A percentile compares a stretch with the other conserved stretches of the same genome.
Evolutionary conservation across 1,139 yeast species (phyloP).

Genomic region (Yamadazyma oceani): DNA sequence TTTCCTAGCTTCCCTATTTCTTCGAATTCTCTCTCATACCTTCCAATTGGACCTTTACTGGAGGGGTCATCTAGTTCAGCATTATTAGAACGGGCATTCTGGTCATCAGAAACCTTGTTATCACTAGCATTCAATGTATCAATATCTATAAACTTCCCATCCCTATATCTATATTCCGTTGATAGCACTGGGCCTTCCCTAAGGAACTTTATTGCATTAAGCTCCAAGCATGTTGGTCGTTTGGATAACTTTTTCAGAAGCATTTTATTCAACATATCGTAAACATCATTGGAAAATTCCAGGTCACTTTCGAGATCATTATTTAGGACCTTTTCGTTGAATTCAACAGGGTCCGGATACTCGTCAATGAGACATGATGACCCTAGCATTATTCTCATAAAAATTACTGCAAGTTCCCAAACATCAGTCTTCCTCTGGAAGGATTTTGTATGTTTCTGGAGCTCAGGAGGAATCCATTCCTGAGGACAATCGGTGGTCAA

Average conservation of each 20-base stretch:
- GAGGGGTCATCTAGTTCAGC: background rate
- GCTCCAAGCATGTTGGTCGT: constrained; percentile 79
- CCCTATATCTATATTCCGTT: constrained; percentile 12
- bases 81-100: background rate
- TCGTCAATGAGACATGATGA: constrained; percentile 40
- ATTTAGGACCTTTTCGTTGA: constrained; percentile 46
- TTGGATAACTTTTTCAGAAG: constrained; percentile 66
- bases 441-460: constrained; percentile 35
- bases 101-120: background rate
- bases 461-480: constrained; percentile 80
- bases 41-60: constrained; percentile 21
- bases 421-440: constrained; percentile 84
- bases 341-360: constrained; percentile 62
- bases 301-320: constrained; percentile 35
- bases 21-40: constrained; percentile 73
- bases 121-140: background rate
- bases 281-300: constrained; percentile 42
- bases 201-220: constrained; percentile 78
- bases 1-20: constrained; percentile 90
- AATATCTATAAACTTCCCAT: constrained; percentile 11
- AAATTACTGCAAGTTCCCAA: constrained; percentile 86
- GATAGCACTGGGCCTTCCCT: constrained; percentile 57
- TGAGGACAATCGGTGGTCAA: constrained; percentile 23
- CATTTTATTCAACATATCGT: constrained; percentile 66
- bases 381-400: constrained; percentile 72